Evolutionary conservation across 148 eudicot genomes (phyloP), one percentile per base, ranked within the genome.

Genomic region (Fallopia convolvulus): DNA sequence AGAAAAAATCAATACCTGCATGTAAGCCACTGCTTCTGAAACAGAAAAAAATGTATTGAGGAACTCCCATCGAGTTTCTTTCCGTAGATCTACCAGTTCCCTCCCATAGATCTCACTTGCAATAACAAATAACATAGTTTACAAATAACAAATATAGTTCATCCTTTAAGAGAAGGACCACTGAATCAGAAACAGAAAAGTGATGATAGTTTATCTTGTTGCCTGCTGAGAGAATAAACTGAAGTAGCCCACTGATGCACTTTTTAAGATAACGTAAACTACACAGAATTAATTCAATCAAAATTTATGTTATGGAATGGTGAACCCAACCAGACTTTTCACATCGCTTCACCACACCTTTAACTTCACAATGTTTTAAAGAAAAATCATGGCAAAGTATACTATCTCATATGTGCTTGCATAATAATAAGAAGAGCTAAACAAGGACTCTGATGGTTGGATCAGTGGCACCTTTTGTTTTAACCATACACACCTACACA

Each of bases 1-100:
- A 70, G 50, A 70, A 55, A 66, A 61, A 77, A 78, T 12, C 44
- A 50, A 68, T 85, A 94, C 99, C 97, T 92, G 99, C 97, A 94
- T 92, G 85, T 86, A 94, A 74, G 97, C 99, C 82, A 94, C 99
- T 63, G 97, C 99, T 87, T 94, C 99, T 49, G 99, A 94, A 78
- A 94, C 99, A 33, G 99, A 94, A 84, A 94, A 94, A 75, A 92
- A 76, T 30, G 99, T 94, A 83, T 92, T 94, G 66, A 94, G 99
- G 83, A 94, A 94, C 78, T 92, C 99, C 99, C 99, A 94, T 33
- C 97, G 84, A 87, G 80, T 87, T 84, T 92, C 97, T 77, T 92
- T 89, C 80, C 97, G 86, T 76, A 94, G 88, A 90, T 94, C 99
- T 80, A 94, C 96, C 77, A 94, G 89, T 82, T 94, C 99, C 84